phyloP scores from a whole-genome alignment of 2,329 filamentous ascomycete species.

The Neospermospora avenae region DNA sequence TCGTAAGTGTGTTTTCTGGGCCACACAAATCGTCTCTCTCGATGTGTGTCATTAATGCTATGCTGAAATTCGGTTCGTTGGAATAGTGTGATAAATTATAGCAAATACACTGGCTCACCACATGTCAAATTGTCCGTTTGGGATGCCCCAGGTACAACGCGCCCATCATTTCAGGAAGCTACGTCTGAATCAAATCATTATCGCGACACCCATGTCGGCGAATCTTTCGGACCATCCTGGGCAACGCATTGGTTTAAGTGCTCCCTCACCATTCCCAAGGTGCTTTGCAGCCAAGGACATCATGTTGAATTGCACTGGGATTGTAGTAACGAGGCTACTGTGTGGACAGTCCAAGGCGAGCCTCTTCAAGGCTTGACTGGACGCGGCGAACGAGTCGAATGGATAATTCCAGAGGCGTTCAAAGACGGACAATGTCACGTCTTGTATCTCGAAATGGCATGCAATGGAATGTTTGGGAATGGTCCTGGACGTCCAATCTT shows the following conservation, averaged over 20 bases:
- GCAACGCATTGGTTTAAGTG: conserved; percentile 97
- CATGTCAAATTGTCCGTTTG: conserved; percentile 84
- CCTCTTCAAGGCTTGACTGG: conserved; percentile 91
- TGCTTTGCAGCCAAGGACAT: conserved; percentile 71
- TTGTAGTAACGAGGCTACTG: conserved; percentile 86
- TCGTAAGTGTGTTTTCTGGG: background rate
- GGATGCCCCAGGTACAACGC: conserved; percentile 72
- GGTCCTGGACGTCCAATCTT: conserved; percentile 45
- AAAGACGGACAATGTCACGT: conserved; percentile 81
- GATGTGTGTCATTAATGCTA: background rate
- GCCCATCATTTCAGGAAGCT: conserved; percentile 85
- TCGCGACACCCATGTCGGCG: conserved; percentile 68
- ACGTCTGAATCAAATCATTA: conserved; percentile 60
- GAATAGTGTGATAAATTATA: background rate
- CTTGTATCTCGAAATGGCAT: conserved; percentile 97
- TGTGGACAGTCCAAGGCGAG: conserved; percentile 85
- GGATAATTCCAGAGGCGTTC: conserved; percentile 80
- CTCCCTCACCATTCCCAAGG: conserved; percentile 69
- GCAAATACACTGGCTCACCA: conserved; percentile 40
- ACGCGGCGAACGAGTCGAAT: conserved; percentile 82
- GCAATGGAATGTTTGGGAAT: conserved; percentile 98
- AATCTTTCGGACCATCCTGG: conserved; percentile 90
- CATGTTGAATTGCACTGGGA: conserved; percentile 93
- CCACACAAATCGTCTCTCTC: background rate
- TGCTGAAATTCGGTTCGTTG: background rate